A percentile compares a stretch with the other conserved stretches of the same genome.
phyloP scores from a whole-genome alignment of 2,329 filamentous ascomycete genomes.

The Podosphaera fusca region DNA sequence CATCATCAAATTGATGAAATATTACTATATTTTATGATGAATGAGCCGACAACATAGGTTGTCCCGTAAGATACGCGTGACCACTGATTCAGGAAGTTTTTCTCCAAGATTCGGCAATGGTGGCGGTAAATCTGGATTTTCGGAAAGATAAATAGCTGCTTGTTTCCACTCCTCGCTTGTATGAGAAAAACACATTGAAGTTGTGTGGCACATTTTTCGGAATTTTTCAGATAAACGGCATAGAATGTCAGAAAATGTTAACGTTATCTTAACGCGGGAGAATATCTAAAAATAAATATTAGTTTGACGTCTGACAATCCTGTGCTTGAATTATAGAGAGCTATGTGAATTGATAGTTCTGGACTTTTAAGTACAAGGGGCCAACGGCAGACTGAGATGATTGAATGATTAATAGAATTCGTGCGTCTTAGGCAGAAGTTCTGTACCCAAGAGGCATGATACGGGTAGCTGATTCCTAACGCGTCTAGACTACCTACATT shows the following conservation, averaged over 20 bases:
- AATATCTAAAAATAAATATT: not conserved
- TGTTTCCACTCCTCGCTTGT: not conserved
- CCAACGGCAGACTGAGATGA: no score
- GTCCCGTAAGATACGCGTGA: not conserved
- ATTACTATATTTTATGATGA: not conserved
- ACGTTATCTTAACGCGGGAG: not conserved
- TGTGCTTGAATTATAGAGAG: no score
- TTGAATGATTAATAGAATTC: no score
- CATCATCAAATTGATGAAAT: not conserved
- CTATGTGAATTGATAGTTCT: no score
- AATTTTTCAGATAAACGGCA: not conserved
- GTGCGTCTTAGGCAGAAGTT: no score
- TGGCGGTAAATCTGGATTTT: not conserved
- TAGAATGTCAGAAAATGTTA: not conserved
- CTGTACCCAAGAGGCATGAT: no score
- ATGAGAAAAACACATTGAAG: not conserved
- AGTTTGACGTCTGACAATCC: no score
- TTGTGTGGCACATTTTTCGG: not conserved
- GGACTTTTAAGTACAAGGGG: no score
- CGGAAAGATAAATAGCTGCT: not conserved
- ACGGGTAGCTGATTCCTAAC: no score
- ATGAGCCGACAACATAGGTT: not conserved
- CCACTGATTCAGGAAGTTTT: not conserved
- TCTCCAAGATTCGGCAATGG: not conserved
- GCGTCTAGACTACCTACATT: no score